Conservation (phyloP, 192 early-diverging fungal species). For the Paraglomus brasilianum region DNA sequence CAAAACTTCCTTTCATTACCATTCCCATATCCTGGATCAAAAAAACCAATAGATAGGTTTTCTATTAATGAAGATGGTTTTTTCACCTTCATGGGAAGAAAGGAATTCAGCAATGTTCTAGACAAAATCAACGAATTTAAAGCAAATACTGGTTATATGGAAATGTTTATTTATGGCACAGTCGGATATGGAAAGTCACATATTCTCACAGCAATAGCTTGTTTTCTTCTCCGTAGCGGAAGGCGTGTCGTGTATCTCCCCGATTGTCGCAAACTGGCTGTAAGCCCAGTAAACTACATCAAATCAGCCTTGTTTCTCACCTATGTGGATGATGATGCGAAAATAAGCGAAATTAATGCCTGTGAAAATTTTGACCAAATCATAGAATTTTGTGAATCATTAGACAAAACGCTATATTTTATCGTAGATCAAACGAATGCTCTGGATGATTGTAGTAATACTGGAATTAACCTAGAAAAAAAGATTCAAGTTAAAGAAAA, state of each 20-base stretch:
- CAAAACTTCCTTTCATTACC: conserved; percentile 8
- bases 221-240: conserved; percentile 1
- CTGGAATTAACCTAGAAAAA: neutral
- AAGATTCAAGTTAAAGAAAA: neutral
- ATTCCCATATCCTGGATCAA: neutral
- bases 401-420: conserved; percentile 21
- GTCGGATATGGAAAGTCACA: conserved; percentile 19
- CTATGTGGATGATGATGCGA: neutral
- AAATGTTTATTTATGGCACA: conserved; percentile 15
- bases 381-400: neutral
- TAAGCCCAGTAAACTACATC: neutral
- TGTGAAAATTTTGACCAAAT: conserved; percentile 18
- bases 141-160: neutral
- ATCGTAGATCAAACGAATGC: conserved; percentile 19
- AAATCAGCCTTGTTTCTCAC: conserved; percentile 18
- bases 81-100: conserved; percentile 6
- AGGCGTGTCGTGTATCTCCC: conserved; percentile 25
- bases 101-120: conserved; percentile 13
- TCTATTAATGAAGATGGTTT: conserved; percentile 3
- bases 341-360: conserved; percentile 7
- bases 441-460: conserved; percentile 6
- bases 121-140: neutral
- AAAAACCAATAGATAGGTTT: conserved; percentile 11
- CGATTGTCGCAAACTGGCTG: conserved; percentile 5
- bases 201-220: conserved; percentile 24